phyloP scores from a whole-genome alignment of 768 basidiomycete genomes.

The Punctularia strigosozonata region DNA sequence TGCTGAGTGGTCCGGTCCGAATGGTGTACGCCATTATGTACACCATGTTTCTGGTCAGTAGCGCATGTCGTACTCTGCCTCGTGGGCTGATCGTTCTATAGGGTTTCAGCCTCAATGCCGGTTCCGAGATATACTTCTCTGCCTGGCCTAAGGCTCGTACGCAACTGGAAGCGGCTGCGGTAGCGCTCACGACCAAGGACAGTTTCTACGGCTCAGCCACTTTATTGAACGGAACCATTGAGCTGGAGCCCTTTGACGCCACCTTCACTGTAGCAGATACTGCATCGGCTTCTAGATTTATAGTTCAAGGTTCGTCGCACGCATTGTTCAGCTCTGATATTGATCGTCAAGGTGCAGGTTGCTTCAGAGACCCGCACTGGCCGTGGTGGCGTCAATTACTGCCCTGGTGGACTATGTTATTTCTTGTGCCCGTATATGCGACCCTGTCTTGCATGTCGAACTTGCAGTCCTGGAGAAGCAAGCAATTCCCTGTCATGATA shows the following conservation, averaged over 20 bases:
- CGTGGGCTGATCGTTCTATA: conserved; percentile 13
- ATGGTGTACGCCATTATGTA: conserved; percentile 84
- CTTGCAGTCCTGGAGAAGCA: conserved; percentile 57
- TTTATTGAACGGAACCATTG: too few species aligned
- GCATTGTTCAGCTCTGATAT: neutral
- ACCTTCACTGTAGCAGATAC: conserved; percentile 29
- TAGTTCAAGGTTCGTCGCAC: neutral
- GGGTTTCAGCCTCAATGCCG: conserved; percentile 80
- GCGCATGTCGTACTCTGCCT: neutral
- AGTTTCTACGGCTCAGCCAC: conserved; percentile 36
- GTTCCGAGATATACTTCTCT: conserved; percentile 70
- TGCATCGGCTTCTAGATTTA: neutral
- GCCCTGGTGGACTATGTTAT: conserved; percentile 72
- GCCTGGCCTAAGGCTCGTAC: conserved; percentile 56
- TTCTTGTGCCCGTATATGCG: conserved; percentile 71
- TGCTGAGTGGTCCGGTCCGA: conserved; percentile 72
- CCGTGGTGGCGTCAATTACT: conserved; percentile 69
- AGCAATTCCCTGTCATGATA: conserved; percentile 71
- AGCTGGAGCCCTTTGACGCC: conserved; percentile 25
- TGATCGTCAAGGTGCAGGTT: conserved; percentile 34
- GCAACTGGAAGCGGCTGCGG: too few species aligned
- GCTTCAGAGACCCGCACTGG: conserved; percentile 62
- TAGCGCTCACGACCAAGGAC: too few species aligned
- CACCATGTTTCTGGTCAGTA: conserved; percentile 60
- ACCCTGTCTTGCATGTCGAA: conserved; percentile 64